These are phyloP conservation scores for Aspergillus olivimuriae DNA, from an alignment of 495 filamentous ascomycete species.

Conservation along the genomic window DNA sequence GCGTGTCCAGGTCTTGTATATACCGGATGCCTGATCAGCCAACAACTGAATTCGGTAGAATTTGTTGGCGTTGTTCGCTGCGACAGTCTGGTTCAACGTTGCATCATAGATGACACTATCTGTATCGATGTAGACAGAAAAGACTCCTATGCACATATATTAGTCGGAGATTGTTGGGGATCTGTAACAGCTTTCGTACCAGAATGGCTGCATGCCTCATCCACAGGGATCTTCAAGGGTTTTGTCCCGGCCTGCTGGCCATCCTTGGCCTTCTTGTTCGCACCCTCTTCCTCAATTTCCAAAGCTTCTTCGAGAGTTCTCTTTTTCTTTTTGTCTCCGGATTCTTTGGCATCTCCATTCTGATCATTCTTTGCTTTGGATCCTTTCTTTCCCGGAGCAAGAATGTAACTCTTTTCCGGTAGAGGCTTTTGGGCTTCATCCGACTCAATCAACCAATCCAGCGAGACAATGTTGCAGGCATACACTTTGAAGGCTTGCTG, in stretches of 20 bases:
- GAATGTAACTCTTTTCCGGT: constrained; percentile 33
- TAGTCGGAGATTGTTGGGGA: background rate
- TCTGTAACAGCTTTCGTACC: constrained; percentile 21
- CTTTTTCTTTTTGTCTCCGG: constrained; percentile 21
- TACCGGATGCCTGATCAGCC: constrained; percentile 7
- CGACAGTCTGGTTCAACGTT: constrained; percentile 42
- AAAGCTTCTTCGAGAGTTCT: constrained; percentile 10
- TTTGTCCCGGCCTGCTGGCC: constrained; percentile 36
- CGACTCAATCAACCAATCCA: constrained; percentile 58
- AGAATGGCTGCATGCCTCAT: constrained; percentile 38
- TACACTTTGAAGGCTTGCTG: constrained; percentile 38
- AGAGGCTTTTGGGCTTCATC: constrained; percentile 34
- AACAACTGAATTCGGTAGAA: constrained; percentile 62
- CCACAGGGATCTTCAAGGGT: constrained; percentile 41
- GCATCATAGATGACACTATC: constrained; percentile 57
- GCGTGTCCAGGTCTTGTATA: constrained; percentile 57
- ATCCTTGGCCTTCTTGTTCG: constrained; percentile 37
- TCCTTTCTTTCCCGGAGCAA: constrained; percentile 12
- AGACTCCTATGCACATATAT: constrained; percentile 3
- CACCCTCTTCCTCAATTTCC: background rate
- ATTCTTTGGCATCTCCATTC: constrained; percentile 15
- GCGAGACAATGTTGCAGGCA: constrained; percentile 49
- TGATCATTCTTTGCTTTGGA: constrained; percentile 7
- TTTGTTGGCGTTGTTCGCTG: constrained; percentile 61
- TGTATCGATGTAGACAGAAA: constrained; percentile 57